Percentiles rank a stretch among this genome's conserved stretches.
phyloP scores from a whole-genome alignment of 352 stramenopile genomes.

The Salisapilia sapeloensis region DNA sequence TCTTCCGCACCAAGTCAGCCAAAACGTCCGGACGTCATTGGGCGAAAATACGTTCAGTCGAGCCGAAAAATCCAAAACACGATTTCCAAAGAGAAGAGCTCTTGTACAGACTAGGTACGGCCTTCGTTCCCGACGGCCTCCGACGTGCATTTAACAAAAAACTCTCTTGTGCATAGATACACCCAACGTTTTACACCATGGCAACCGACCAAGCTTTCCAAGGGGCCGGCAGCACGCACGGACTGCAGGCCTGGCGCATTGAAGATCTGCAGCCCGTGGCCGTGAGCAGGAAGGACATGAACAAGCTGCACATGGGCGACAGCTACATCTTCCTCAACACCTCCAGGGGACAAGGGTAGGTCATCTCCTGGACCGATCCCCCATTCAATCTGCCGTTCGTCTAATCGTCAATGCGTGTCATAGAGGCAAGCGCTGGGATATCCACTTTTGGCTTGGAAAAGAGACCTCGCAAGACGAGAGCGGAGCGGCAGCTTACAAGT shows the following conservation, averaged over 20 bases:
- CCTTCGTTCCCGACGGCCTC: too few relatives aligned
- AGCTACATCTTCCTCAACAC: slow-evolving; percentile 94
- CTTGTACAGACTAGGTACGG: too few relatives aligned
- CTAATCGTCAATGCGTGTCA: too few relatives aligned
- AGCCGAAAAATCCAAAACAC: too few relatives aligned
- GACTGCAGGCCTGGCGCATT: slow-evolving; percentile 73
- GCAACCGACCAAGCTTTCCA: slow-evolving; percentile 41
- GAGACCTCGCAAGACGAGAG: slow-evolving; percentile 86
- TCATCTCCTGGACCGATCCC: not conserved
- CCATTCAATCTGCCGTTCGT: not conserved
- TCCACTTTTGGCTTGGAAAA: slow-evolving; percentile 94
- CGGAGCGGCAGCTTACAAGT: slow-evolving; percentile 92
- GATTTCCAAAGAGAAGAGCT: too few relatives aligned
- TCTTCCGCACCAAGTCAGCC: too few relatives aligned
- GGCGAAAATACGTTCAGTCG: too few relatives aligned
- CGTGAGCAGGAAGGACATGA: slow-evolving; percentile 30
- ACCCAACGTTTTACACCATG: too few relatives aligned
- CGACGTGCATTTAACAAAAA: too few relatives aligned
- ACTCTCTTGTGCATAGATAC: too few relatives aligned
- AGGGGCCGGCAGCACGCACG: slow-evolving; percentile 32
- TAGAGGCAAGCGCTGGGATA: slow-evolving; percentile 69
- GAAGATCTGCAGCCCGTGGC: slow-evolving; percentile 61
- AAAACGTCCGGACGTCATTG: too few relatives aligned
- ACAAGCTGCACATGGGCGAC: slow-evolving; percentile 90
- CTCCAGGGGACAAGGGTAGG: slow-evolving; percentile 20